Base-by-base conservation (phyloP, 2,329 filamentous ascomycete genomes). In the Curvularia eragrostidis region DNA sequence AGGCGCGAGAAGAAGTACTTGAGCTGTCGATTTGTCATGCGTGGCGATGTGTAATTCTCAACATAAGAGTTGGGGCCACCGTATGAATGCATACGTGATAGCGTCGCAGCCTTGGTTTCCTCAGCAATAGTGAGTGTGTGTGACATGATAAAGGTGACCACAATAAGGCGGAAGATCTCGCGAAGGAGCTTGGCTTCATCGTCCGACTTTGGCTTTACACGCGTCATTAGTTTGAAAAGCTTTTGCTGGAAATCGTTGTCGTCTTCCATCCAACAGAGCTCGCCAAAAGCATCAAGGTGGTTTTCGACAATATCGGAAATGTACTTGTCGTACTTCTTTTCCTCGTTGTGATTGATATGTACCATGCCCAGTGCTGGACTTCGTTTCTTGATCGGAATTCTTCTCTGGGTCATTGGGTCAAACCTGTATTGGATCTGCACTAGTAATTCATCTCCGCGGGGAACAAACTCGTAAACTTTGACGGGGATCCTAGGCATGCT, bases 141-240 rank as follows among this genome's bases (percentile, higher is more conserved):
- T 30, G 76, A 77, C 79, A 82, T 82, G 58, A 82, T 82, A 64
- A 79, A 81, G 1, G 80, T 83, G 44, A 78, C 75, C 3, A 82
- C 72, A 30, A 81, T 75, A 63, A 83, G 78, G 42, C 80, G 78
- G 51, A 79, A 73, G 48, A 82, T 75, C 52, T 80, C 76, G 34
- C 72, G 71, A 42, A 82, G 75, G 15, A 82, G 70, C 19, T 75
- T 72, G 48, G 69, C 79, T 56, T 80, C 74, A 18, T 77, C 70
- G 21, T 80, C 78, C n/a, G 66, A 71, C 57, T 73, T 74, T 8
- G 73, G 70, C 41, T 76, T 74, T 24, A 77, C 69, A 19, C 70
- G 66, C n/a, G 69, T 73, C 70, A 83, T 76, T 7, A 80, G 64
- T 43, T 75, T 71, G 56, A 82, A 75, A 3, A 82, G 71, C 28